Base-by-base conservation (phyloP, 331 rosid genomes). In the Quercus tomentella region DNA sequence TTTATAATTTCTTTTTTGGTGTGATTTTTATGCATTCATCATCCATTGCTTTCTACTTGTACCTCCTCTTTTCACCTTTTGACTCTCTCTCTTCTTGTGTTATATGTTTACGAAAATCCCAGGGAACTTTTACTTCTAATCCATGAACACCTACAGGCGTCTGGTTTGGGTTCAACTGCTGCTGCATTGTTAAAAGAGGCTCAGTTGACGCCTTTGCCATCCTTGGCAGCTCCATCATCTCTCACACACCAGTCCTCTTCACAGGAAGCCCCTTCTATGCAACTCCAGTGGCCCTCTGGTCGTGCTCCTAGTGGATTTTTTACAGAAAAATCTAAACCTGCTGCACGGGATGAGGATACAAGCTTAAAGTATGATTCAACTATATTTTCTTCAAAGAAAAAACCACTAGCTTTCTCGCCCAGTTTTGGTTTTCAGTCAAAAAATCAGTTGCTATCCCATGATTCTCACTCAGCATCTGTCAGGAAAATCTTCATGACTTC, bases 131-230 rank as follows among this genome's bases (percentile, higher is more conserved):
- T 96, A 80, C 98, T 90, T 28, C 81, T 96, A 65, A 90, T 96
- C 76, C 99, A 96, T 52, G 99, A 96, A 80, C 99, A 96, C 87
- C 90, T 96, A 41, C 97, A 89, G 82, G 99, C 99, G 81, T 93
- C 95, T 83, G 99, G 99, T 22, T 85, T 93, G 88, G 70, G 78
- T 35, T 49, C 85, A 63, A 81, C 99, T 82, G 99, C 99, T 70
- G 78, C 88, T 68, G 7, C 74, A 7, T 83, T 96, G 82, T 90
- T 96, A 58, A 92, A 90, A 84, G 99, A 96, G 88, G 99, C 98
- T 22, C 97, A 93, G 81, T 89, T 96, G 93, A 85, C 78, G 41
- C 96, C 99, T 63, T 88, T 96, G 80, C 94, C 96, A 21, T 88
- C 87, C 35, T 80, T 96, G 85, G 88, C 88, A 56, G 92, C 91